These are phyloP conservation scores for Sugiyamaella mastotermitis DNA, from an alignment of 805 yeast species.

Conservation along the genomic window DNA sequence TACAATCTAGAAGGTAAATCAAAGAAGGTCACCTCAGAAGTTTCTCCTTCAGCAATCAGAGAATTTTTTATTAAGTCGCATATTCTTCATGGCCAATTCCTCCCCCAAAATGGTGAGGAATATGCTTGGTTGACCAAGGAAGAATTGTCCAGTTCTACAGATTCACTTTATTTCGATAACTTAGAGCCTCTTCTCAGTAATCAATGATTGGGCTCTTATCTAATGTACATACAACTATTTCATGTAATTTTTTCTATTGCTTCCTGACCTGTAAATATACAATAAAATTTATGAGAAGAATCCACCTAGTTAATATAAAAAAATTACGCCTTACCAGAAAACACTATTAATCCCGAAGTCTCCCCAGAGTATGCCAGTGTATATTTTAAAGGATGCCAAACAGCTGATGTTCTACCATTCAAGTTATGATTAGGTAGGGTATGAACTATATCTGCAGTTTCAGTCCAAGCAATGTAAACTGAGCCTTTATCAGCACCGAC, in stretches of 20 bases:
- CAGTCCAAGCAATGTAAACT: constrained; percentile 35
- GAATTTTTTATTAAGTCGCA: constrained; percentile 83
- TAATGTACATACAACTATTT: too few relatives aligned
- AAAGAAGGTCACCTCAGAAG: constrained; percentile 14
- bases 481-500: constrained; percentile 40
- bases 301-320: background rate
- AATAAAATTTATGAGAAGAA: too few relatives aligned
- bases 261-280: too few relatives aligned
- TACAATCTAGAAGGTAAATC: constrained; percentile 21
- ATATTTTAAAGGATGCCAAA: constrained; percentile 30
- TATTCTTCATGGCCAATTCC: constrained; percentile 77
- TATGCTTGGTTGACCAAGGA: constrained; percentile 82
- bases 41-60: constrained; percentile 28
- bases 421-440: constrained; percentile 18
- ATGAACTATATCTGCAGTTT: constrained; percentile 20
- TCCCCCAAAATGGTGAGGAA: constrained; percentile 38
- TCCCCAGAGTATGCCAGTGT: constrained; percentile 27
- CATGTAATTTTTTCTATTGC: too few relatives aligned
- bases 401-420: constrained; percentile 25
- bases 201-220: too few relatives aligned
- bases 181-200: constrained; percentile 30
- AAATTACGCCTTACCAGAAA: background rate
- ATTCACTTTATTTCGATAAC: constrained; percentile 48
- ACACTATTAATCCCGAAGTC: constrained; percentile 18
- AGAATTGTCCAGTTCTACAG: constrained; percentile 56